phyloP scores from a whole-genome alignment of 179 eudicot genomes.

The Heliamphora pulchella region DNA sequence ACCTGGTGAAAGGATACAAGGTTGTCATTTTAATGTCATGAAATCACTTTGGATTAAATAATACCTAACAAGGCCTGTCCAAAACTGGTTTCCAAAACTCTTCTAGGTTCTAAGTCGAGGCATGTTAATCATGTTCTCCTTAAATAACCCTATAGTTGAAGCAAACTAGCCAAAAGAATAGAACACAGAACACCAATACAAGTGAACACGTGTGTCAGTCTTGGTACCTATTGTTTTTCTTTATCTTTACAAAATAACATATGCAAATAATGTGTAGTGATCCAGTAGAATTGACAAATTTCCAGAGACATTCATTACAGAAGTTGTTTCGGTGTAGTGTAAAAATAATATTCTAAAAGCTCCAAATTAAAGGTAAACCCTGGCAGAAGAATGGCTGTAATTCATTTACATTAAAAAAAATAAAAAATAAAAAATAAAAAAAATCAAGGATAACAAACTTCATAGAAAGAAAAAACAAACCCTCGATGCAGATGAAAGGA shows the following conservation, averaged over 20 bases:
- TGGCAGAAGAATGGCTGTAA: neutral
- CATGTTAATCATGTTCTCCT: constrained; percentile 8
- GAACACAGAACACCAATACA: neutral
- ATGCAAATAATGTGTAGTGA: neutral
- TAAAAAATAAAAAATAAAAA: no score
- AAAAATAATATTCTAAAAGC: neutral
- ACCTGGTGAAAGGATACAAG: neutral
- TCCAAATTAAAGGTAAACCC: neutral
- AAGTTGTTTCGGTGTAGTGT: neutral
- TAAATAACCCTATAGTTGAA: neutral
- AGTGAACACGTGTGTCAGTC: neutral
- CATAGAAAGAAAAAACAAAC: neutral
- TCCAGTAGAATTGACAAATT: neutral
- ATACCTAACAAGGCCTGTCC: neutral
- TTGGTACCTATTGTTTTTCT: neutral
- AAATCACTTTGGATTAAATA: neutral
- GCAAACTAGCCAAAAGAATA: neutral
- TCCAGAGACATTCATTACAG: neutral
- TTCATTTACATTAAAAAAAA: neutral
- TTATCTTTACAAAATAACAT: neutral
- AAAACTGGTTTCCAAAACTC: neutral
- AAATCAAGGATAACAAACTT: no score
- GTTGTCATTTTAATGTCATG: neutral
- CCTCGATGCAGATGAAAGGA: neutral
- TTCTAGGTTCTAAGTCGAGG: neutral